These are phyloP conservation scores for Borovskyia barvae DNA, from an alignment of 208 protist genomes.

Conservation along the genomic window DNA sequence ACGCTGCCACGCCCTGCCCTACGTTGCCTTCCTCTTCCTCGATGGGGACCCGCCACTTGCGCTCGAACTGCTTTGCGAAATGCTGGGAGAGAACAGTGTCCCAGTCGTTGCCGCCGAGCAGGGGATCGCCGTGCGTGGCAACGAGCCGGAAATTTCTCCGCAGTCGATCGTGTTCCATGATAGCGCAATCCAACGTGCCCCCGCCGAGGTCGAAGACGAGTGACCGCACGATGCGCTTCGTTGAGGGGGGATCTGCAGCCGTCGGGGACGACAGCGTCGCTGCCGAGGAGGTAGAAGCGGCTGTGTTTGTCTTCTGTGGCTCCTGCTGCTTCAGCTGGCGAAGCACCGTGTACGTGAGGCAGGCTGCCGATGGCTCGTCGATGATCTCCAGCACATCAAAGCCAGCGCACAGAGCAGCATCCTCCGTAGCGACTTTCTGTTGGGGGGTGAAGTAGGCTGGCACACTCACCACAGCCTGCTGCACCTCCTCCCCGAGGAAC, in stretches of 20 bases:
- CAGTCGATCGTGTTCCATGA: slow-evolving; percentile 84
- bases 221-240: slow-evolving; percentile 57
- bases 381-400: slow-evolving; percentile 93
- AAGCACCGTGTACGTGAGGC: slow-evolving; percentile 85
- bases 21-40: slow-evolving; percentile 87
- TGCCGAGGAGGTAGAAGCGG: not conserved
- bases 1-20: slow-evolving; percentile 66
- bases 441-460: slow-evolving; percentile 92
- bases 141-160: slow-evolving; percentile 68
- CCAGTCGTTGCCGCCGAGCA: slow-evolving; percentile 92
- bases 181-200: slow-evolving; percentile 89
- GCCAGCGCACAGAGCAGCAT: slow-evolving; percentile 86
- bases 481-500: slow-evolving; percentile 79
- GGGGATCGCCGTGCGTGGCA: slow-evolving; percentile 86
- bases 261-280: not conserved
- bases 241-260: not conserved
- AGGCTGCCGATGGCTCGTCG: slow-evolving; percentile 90
- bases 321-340: slow-evolving; percentile 12
- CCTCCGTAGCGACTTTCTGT: slow-evolving; percentile 92
- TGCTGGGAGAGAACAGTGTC: slow-evolving; percentile 82
- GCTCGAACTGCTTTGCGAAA: slow-evolving; percentile 77
- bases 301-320: not conserved
- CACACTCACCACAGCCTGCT: slow-evolving; percentile 87
- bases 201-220: slow-evolving; percentile 92
- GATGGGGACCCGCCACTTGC: slow-evolving; percentile 88